phyloP scores from a whole-genome alignment of 106 monocot genomes.

The Dendrobium nobile region DNA sequence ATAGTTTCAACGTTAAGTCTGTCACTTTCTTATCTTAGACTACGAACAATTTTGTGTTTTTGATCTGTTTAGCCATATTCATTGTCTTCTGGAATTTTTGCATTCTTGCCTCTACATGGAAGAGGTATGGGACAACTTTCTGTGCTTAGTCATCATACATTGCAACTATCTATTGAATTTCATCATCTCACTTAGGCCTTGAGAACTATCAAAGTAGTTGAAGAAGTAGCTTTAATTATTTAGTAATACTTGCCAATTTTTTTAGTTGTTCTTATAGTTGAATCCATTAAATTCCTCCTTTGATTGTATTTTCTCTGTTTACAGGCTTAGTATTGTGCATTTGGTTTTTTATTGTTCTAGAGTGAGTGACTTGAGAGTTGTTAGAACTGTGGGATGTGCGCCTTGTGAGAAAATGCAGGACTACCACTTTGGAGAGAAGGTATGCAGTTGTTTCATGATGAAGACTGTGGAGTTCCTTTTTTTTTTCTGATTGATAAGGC shows the following conservation, averaged over 20 bases:
- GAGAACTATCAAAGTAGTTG: neutral
- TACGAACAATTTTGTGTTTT: neutral
- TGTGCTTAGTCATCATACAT: neutral
- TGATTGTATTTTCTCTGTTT: neutral
- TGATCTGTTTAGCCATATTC: neutral
- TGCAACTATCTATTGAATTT: neutral
- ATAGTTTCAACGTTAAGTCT: neutral
- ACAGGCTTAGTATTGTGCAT: neutral
- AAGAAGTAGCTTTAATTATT: conserved; percentile 1
- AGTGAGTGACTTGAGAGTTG: conserved; percentile 10
- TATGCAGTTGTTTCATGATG: neutral
- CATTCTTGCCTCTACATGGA: neutral
- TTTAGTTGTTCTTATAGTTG: neutral
- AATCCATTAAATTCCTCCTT: neutral
- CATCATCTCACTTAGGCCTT: neutral
- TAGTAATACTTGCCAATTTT: neutral
- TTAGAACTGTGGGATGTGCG: conserved; percentile 12
- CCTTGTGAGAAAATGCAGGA: conserved; percentile 14
- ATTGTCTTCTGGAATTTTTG: neutral
- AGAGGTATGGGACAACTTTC: neutral
- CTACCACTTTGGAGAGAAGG: conserved; percentile 12
- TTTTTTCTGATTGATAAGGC: neutral
- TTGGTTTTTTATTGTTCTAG: neutral
- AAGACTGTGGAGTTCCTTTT: neutral
- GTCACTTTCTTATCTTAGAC: neutral